These are phyloP conservation scores for Austroboletus novae-zelandiae DNA, from an alignment of 1,284 basidiomycete species.

Conservation along the genomic window DNA sequence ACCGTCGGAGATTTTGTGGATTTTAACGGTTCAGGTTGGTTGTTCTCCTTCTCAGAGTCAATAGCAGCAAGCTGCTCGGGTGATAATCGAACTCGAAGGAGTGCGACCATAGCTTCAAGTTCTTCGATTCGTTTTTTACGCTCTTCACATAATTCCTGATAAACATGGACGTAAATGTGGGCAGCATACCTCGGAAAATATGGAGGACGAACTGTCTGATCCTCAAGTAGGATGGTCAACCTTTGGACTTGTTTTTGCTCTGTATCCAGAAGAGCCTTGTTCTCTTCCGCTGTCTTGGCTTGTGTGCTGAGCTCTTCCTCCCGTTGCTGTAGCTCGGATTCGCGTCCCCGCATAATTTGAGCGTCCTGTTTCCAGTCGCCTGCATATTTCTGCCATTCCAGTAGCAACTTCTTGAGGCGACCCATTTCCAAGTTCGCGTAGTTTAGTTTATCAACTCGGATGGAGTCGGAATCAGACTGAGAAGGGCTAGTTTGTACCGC, in stretches of 20 bases:
- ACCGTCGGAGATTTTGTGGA: slow-evolving; percentile 11
- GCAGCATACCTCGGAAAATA: background rate
- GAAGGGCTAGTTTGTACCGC: slow-evolving; percentile 1
- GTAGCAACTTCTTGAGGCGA: slow-evolving; percentile 22
- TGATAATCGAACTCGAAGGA: slow-evolving; percentile 19
- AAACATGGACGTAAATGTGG: slow-evolving; percentile 1
- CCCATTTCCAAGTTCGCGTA: slow-evolving; percentile 17
- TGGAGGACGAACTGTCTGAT: slow-evolving; percentile 22
- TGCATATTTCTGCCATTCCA: slow-evolving; percentile 28
- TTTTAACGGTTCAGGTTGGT: background rate
- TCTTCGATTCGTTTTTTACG: slow-evolving; percentile 14
- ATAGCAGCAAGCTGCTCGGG: slow-evolving; percentile 21
- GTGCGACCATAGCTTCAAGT: slow-evolving; percentile 20
- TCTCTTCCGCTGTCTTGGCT: slow-evolving; percentile 14
- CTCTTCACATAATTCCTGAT: slow-evolving; percentile 15
- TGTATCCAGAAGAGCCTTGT: slow-evolving; percentile 5
- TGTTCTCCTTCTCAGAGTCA: background rate
- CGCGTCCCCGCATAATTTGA: slow-evolving; percentile 15
- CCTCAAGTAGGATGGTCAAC: slow-evolving; percentile 15
- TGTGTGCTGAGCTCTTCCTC: slow-evolving; percentile 10
- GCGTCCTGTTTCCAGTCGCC: slow-evolving; percentile 28
- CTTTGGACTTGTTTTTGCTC: slow-evolving; percentile 18
- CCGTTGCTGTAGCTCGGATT: slow-evolving; percentile 14
- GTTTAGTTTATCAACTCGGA: slow-evolving; percentile 13
- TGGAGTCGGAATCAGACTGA: background rate